Base-by-base conservation (phyloP, 768 basidiomycete species). In the Roridomyces roridus region DNA sequence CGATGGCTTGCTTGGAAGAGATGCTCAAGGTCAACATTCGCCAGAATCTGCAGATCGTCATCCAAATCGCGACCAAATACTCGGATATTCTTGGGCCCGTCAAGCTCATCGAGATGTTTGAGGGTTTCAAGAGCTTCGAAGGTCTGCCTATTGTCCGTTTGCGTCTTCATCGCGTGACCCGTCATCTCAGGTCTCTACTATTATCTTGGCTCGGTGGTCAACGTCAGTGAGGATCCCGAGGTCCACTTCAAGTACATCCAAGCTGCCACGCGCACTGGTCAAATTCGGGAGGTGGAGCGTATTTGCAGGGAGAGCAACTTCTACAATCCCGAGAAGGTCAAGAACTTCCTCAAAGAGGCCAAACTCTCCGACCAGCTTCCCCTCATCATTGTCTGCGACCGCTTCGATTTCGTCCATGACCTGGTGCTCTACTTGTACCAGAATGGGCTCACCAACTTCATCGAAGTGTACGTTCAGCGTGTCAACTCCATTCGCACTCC, bases 231-330 rank as follows among this genome's bases (percentile, higher is more conserved):
- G 70, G 97, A 99, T 73, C 84, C 92, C 5, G 97, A 99, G 72
- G 96, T 99, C 3, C 92, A 98, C 79, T 99, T 97, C 87, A 98
- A 99, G 80, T 98, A 98, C 77, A 98, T 99, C 68, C 96, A 98
- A 69, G 97, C 97, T 24, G 97, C 97, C 6, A 96, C 95, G 2
- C 88, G 96, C 24, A 99, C 97, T 25, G 96, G 96, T 37, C 97
- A 98, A 71, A 95, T 99, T 65, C 91, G 97, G 45, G 97, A 99
- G 72, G 97, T 99, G 53, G 97, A 99, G 76, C 94, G 97, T 42
- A 96, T 99, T 68, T 98, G 96, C 70, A 83, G 97, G 50, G 97
- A 99, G 78, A 94, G 92, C 73, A 98, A 98, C 76, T 81, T 80
- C 76, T 98, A 98, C 83, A 98, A 96, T 74, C 93, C 97, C 1